Percentiles rank a stretch among this genome's conserved stretches.
These are phyloP conservation scores for Kregervanrija pseudodelftensis DNA, from an alignment of 805 yeast genomes.

Conservation along the genomic window DNA sequence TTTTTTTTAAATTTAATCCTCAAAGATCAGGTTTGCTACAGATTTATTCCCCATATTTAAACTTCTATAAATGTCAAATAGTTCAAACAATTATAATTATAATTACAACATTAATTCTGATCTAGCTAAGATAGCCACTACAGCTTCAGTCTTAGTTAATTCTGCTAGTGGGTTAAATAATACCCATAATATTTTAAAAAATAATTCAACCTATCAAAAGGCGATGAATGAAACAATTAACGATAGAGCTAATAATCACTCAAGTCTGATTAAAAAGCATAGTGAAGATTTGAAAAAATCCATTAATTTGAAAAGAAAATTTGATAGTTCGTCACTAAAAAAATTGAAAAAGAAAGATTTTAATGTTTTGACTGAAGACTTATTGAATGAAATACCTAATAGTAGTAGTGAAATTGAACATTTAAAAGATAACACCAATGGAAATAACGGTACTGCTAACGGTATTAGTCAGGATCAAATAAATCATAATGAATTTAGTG, in stretches of 20 bases:
- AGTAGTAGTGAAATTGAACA: conserved; percentile 1
- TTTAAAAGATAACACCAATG: conserved; percentile 5
- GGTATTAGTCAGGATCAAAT: too few relatives aligned
- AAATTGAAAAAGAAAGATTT: conserved; percentile 30
- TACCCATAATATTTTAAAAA: conserved; percentile 13
- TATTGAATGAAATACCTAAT: conserved; percentile 48
- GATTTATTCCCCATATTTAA: too few relatives aligned
- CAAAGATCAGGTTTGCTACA: too few relatives aligned
- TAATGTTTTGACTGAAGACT: conserved; percentile 52
- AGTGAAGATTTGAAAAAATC: background rate
- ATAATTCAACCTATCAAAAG: conserved; percentile 31
- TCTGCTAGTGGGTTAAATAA: conserved; percentile 18
- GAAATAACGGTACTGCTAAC: conserved; percentile 5
- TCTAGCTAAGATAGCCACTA: conserved; percentile 42
- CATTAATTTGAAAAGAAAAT: background rate
- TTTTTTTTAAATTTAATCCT: too few relatives aligned
- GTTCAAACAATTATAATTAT: conserved; percentile 1
- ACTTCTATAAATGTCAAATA: background rate
- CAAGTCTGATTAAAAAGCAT: conserved; percentile 17
- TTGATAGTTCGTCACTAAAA: too few relatives aligned
- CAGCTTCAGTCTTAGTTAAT: conserved; percentile 45
- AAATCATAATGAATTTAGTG: background rate
- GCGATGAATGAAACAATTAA: conserved; percentile 40
- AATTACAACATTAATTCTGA: conserved; percentile 15
- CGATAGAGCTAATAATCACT: conserved; percentile 20